phyloP scores from a whole-genome alignment of 2,329 filamentous ascomycete species.

The Hymenoscyphus fraxineus region DNA sequence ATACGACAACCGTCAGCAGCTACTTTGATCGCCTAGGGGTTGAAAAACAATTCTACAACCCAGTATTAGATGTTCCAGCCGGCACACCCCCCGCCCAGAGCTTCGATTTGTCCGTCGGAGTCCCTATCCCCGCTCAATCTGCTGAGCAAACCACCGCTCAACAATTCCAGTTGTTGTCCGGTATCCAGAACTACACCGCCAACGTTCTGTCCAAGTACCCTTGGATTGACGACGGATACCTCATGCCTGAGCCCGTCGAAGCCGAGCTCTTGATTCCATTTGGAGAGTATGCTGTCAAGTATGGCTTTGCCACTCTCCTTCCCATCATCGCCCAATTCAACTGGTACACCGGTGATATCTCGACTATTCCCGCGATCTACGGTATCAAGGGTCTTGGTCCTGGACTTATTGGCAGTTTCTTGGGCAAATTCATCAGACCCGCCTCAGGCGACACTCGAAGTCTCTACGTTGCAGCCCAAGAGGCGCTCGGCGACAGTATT shows the following conservation, averaged over 20 bases:
- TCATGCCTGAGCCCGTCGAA: background rate
- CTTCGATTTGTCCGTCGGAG: background rate
- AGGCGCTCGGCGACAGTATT: background rate
- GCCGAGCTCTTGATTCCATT: background rate
- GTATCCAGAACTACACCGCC: background rate
- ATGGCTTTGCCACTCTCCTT: background rate
- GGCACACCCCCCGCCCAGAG: background rate
- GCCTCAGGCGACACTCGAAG: background rate
- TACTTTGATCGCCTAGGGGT: background rate
- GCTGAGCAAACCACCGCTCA: background rate
- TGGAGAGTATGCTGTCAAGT: background rate
- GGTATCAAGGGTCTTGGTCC: background rate
- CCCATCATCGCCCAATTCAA: conserved; percentile 1
- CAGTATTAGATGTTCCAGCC: background rate
- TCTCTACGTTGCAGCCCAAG: background rate
- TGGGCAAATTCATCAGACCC: background rate
- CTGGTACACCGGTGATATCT: background rate
- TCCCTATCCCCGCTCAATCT: background rate
- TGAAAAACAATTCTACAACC: background rate
- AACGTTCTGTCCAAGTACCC: background rate
- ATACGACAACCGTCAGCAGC: background rate
- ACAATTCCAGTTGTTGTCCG: background rate
- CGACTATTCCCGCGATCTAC: background rate
- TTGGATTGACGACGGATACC: background rate
- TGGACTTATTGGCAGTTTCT: background rate